phyloP scores from a whole-genome alignment of 2,329 filamentous ascomycete genomes.

The Cladorrhinum sp. region DNA sequence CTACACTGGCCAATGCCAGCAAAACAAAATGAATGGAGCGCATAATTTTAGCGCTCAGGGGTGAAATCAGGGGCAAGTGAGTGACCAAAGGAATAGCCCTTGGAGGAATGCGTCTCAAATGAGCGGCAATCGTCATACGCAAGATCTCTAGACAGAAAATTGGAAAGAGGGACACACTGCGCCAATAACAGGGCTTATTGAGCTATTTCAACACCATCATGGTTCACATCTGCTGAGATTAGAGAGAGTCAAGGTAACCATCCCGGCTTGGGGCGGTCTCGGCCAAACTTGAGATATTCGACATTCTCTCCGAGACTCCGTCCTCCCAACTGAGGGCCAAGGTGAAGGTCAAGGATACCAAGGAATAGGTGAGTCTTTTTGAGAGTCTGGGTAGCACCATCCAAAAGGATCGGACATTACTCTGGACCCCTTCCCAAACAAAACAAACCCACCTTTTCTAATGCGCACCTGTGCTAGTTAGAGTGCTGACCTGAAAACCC shows the following conservation, averaged over 20 bases:
- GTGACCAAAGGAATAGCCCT: background rate
- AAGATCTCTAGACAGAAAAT: background rate
- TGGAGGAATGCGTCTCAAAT: constrained; percentile 1
- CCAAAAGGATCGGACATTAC: constrained; percentile 6
- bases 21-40: constrained; percentile 7
- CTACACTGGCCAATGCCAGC: constrained; percentile 22
- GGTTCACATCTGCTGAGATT: constrained; percentile 11
- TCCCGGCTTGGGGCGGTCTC: background rate
- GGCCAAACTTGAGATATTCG: constrained; percentile 7
- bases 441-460: constrained; percentile 1
- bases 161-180: background rate
- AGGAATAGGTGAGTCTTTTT: background rate
- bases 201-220: constrained; percentile 15
- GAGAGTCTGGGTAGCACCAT: background rate
- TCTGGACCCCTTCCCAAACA: constrained; percentile 10
- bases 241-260: constrained; percentile 23
- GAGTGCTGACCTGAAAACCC: background rate
- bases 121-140: background rate
- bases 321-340: background rate
- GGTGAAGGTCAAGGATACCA: background rate
- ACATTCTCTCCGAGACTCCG: constrained; percentile 7
- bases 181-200: constrained; percentile 1
- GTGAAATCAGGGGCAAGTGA: constrained; percentile 7
- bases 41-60: constrained; percentile 13
- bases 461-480: background rate